Conservation (phyloP, 2,329 filamentous ascomycete genomes). For the Aurifilum marmelostoma region DNA sequence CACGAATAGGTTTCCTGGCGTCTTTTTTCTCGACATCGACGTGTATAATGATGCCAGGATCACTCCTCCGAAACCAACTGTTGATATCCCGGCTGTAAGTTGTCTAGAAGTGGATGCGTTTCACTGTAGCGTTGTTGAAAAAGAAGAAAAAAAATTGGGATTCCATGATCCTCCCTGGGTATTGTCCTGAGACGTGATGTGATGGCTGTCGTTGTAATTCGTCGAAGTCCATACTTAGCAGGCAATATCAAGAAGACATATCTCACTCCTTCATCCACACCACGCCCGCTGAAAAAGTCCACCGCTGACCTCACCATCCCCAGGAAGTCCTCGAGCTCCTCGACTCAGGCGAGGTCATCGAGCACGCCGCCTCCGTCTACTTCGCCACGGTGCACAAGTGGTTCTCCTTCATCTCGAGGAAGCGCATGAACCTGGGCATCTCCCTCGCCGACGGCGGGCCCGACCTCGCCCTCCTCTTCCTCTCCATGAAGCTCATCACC, state of each 20-base stretch:
- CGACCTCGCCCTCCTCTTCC: constrained; percentile 50
- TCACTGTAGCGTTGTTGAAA: background rate
- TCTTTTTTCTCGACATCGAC: constrained; percentile 48
- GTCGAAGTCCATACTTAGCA: background rate
- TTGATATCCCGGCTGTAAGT: constrained; percentile 45
- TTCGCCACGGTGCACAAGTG: constrained; percentile 50
- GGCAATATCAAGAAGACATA: background rate
- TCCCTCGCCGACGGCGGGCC: constrained; percentile 48
- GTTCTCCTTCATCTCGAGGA: constrained; percentile 53
- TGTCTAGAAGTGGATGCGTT: constrained; percentile 16
- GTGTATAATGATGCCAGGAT: constrained; percentile 43
- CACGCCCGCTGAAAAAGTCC: too few relatives aligned
- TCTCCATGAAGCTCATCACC: constrained; percentile 52
- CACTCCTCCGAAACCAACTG: constrained; percentile 42
- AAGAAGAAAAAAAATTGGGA: too few relatives aligned
- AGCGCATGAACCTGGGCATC: constrained; percentile 47
- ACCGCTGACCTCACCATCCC: too few relatives aligned
- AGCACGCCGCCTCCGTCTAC: constrained; percentile 44
- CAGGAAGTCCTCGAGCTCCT: constrained; percentile 46
- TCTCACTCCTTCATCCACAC: background rate
- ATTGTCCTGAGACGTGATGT: background rate
- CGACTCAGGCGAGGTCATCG: constrained; percentile 42
- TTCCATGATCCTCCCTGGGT: too few relatives aligned
- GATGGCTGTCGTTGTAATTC: background rate
- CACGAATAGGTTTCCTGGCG: constrained; percentile 43